Evolutionary conservation across 2,329 filamentous ascomycete species (phyloP).

Genomic region (Zelopaecilomyces penicillatus): DNA sequence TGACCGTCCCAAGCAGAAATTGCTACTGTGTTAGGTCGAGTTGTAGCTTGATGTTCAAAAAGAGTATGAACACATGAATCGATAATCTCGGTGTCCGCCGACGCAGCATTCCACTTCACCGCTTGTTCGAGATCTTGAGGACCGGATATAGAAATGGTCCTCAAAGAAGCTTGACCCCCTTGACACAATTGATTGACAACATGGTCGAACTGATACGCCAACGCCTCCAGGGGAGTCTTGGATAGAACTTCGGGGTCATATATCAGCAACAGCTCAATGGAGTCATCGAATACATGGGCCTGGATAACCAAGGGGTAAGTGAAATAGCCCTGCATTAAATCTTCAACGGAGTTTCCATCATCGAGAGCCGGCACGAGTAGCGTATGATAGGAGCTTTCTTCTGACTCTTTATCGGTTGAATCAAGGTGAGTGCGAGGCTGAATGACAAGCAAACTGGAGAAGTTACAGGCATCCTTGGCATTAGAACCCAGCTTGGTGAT

Average conservation of each 20-base stretch:
- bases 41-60: constrained; percentile 21
- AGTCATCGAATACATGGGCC: constrained; percentile 1
- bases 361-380: not conserved
- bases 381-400: not conserved
- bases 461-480: constrained; percentile 1
- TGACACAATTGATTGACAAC: constrained; percentile 2
- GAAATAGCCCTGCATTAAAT: constrained; percentile 6
- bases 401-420: not conserved
- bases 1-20: constrained; percentile 36
- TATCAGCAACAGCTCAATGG: not conserved
- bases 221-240: not conserved
- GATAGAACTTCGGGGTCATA: constrained; percentile 1
- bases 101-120: not conserved
- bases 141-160: not conserved
- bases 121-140: constrained; percentile 2
- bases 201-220: constrained; percentile 4
- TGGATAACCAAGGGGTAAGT: constrained; percentile 7
- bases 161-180: not conserved
- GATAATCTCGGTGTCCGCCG: not conserved
- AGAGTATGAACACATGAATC: not conserved
- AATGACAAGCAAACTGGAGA: constrained; percentile 1
- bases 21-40: constrained; percentile 24
- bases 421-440: not conserved
- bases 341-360: constrained; percentile 1
- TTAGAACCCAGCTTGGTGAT: constrained; percentile 6